These are phyloP conservation scores for Aphanocladium album DNA, from an alignment of 2,329 filamentous ascomycete species.

Conservation along the genomic window DNA sequence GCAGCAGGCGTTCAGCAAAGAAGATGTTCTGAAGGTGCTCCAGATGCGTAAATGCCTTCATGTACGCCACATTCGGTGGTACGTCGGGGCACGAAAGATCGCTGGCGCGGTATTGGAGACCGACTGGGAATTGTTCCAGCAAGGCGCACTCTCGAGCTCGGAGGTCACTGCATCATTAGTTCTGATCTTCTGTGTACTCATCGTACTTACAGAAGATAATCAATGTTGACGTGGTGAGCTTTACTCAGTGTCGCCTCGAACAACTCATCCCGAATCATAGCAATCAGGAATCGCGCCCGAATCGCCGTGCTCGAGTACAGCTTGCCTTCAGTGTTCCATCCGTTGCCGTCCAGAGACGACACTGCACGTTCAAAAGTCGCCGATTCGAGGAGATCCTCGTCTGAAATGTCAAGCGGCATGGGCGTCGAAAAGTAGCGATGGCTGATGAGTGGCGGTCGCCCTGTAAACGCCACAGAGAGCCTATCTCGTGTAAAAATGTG, in stretches of 20 bases:
- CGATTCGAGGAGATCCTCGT: background rate
- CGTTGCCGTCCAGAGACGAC: conserved; percentile 38
- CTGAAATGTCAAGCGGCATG: background rate
- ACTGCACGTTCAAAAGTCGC: conserved; percentile 14
- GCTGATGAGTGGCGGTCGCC: conserved; percentile 5
- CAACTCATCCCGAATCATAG: conserved; percentile 51
- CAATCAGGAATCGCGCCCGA: conserved; percentile 43
- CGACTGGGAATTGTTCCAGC: conserved; percentile 25
- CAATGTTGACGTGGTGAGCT: conserved; percentile 11
- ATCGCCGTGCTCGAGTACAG: conserved; percentile 40
- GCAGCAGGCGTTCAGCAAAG: conserved; percentile 51
- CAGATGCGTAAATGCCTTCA: conserved; percentile 42
- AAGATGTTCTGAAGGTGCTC: conserved; percentile 54
- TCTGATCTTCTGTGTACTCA: background rate
- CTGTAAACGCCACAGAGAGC: background rate
- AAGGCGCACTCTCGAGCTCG: background rate
- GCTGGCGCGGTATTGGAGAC: conserved; percentile 33
- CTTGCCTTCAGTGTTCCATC: conserved; percentile 45
- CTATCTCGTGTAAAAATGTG: conserved; percentile 4
- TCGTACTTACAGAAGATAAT: conserved; percentile 21
- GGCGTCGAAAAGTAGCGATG: conserved; percentile 1
- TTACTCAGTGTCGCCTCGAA: conserved; percentile 49
- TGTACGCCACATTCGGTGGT: conserved; percentile 31
- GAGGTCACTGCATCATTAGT: background rate
- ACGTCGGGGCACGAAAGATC: conserved; percentile 31